These are phyloP conservation scores for Ramaria rubella DNA, from an alignment of 768 basidiomycete genomes.

Conservation along the genomic window DNA sequence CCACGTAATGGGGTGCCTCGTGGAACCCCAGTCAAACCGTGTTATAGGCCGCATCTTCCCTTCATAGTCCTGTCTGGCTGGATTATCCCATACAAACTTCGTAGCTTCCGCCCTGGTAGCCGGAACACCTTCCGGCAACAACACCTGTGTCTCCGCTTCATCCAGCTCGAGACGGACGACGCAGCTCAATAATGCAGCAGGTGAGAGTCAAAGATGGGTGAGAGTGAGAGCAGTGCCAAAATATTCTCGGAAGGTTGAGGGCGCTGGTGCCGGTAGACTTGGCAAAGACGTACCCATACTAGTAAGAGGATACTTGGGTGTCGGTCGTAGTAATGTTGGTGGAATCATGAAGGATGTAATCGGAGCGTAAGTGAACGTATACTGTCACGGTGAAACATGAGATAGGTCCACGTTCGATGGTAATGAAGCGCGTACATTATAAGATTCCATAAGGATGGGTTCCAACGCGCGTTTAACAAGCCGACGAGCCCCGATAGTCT, in stretches of 20 bases:
- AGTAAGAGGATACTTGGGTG: conserved; percentile 53
- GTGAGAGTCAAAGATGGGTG: conserved; percentile 25
- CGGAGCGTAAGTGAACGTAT: not conserved
- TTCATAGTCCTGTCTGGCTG: conserved; percentile 35
- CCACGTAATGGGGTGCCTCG: conserved; percentile 26
- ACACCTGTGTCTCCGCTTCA: conserved; percentile 17
- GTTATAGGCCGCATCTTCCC: conserved; percentile 28
- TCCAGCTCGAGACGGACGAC: conserved; percentile 22
- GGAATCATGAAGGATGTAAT: conserved; percentile 23
- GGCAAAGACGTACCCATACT: conserved; percentile 49
- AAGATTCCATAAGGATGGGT: conserved; percentile 10
- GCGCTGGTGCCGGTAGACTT: conserved; percentile 13
- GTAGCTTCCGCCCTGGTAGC: conserved; percentile 30
- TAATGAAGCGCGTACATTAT: conserved; percentile 20
- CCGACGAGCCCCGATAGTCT: conserved; percentile 21
- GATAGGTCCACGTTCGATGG: conserved; percentile 11
- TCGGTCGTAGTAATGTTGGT: too few species aligned
- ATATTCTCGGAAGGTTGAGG: conserved; percentile 22
- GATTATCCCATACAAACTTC: conserved; percentile 22
- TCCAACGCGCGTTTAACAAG: conserved; percentile 15
- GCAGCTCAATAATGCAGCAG: conserved; percentile 35
- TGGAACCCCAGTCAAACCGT: not conserved
- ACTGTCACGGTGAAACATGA: not conserved
- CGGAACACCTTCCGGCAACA: conserved; percentile 22
- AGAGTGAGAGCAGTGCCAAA: conserved; percentile 36